Base-by-base conservation (phyloP, 2,329 filamentous ascomycete species). In the Davidsoniella eucalypti region DNA sequence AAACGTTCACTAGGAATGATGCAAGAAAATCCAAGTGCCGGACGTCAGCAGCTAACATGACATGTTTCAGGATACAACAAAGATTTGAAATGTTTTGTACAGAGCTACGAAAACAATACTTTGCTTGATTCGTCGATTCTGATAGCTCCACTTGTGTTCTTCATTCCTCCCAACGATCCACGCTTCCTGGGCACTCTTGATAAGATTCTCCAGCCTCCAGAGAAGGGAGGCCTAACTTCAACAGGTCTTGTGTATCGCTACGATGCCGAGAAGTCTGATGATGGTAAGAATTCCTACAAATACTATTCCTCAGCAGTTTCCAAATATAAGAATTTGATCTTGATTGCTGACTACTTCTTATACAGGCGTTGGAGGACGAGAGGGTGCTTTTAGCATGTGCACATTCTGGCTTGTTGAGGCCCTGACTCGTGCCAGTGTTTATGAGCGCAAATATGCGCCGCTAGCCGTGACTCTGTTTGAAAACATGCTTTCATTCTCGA, bases 321-420 rank as follows among this genome's bases (percentile, higher is more conserved):
- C 10, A 33, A 33, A 33, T 17, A 16, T 49, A 4, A 36, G 40
- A 16, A n/a, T 21, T 29, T 23, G 12, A 9, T 26, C 14, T 26
- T 29, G 39, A 4, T 41, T 17, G 6, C 46, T 21, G 41, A 17
- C 10, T n/a, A 29, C 29, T 41, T 8, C 16, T 39, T 16, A 4
- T 25, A 14, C 26, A 82, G 80, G 82, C 26, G 80, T 87, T 7
- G 81, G 82, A 37, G 83, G 83, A 16, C 70, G 73, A 47, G 83
- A 87, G 63, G 84, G 84, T 18, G 82, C 82, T 17, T 87, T 87
- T 60, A 79, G 74, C 58, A 87, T 87, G 82, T 86, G 82, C 59
- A 87, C 82, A 0, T 87, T 87, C 61, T 87, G 84, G 84, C 74
- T 87, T 0, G 81, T 87, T 10, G 84, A 87, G 63, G 82, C 83